phyloP scores from a whole-genome alignment of 495 filamentous ascomycete species.

The Tuber calosporum region DNA sequence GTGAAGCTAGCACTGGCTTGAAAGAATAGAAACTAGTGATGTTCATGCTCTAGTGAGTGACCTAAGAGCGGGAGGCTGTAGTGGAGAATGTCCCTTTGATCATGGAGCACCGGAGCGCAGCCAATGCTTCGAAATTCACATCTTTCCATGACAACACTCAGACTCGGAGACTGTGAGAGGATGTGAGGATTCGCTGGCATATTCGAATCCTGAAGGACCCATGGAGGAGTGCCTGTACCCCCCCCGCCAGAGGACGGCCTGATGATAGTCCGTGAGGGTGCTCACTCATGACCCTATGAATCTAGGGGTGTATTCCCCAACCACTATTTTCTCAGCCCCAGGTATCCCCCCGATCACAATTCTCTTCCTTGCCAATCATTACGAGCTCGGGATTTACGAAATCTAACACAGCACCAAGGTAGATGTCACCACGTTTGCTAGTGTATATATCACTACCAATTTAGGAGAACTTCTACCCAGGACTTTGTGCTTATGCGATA shows the following conservation, averaged over 20 bases:
- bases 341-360: background rate
- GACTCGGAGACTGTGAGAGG: background rate
- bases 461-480: background rate
- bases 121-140: background rate
- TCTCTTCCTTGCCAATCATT: background rate
- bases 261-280: background rate
- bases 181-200: background rate
- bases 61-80: background rate
- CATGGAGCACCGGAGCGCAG: background rate
- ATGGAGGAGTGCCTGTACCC: background rate
- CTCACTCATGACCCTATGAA: background rate
- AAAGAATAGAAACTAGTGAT: background rate
- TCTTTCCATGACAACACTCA: background rate
- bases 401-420: background rate
- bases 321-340: background rate
- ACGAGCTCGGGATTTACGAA: background rate
- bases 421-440: background rate
- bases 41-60: background rate
- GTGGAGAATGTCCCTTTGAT: background rate
- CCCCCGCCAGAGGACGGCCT: background rate
- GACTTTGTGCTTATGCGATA: background rate
- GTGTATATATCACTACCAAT: background rate
- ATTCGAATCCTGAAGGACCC: background rate
- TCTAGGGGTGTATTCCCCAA: background rate
- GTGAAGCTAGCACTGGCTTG: background rate